Evolutionary conservation across 2,329 filamentous ascomycete genomes (phyloP), one percentile per base, ranked within the genome.

Genomic region (Alternaria dauci): DNA sequence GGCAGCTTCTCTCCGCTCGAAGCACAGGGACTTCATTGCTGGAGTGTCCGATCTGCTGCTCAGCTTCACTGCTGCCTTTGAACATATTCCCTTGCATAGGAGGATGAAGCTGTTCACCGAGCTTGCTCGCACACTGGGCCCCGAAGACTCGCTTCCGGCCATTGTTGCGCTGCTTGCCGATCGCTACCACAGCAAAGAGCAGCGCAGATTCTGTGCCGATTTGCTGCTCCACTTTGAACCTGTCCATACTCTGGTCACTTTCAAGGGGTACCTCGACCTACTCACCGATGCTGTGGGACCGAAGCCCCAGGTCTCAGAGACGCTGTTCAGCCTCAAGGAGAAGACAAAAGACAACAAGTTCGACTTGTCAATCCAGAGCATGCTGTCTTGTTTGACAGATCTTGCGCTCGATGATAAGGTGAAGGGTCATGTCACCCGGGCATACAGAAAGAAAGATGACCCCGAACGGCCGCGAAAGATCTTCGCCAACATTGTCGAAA

Each of bases 41-140:
- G 93, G 93, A 44, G 92, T 93, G 8, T 91, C 93, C 1, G 93
- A 97, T 71, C 87, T 99, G 48, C 85, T 99, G n/a, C 85, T 96
- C 42, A 98, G 94, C 81, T 99, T 99, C 76, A 94, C 93, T 18
- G 93, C 94, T 8, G 95, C 96, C 0, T 99, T 96, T 77, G 94
- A 97, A 76, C 95, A 99, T 75, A 94, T 99, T 65, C 95, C 95
- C 5, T 86, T 90, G 8, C 94, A 97, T 77, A 87, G 95, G 58
- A 88, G 93, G 66, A 87, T 92, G 30, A 89, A 89, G 41, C 83
- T 99, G 7, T 99, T 97, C 79, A 86, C 91, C 55, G 92, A 94
- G 52, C 83, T 99, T 18, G 89, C 95, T 23, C 88, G 92, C 70
- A 96, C 94, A 11, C 84, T 99, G 4, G 94, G 94, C 2, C 85